Evolutionary conservation across 257 asterid species (phyloP), one percentile per base, ranked within the genome.

Genomic region (Striga asiatica): DNA sequence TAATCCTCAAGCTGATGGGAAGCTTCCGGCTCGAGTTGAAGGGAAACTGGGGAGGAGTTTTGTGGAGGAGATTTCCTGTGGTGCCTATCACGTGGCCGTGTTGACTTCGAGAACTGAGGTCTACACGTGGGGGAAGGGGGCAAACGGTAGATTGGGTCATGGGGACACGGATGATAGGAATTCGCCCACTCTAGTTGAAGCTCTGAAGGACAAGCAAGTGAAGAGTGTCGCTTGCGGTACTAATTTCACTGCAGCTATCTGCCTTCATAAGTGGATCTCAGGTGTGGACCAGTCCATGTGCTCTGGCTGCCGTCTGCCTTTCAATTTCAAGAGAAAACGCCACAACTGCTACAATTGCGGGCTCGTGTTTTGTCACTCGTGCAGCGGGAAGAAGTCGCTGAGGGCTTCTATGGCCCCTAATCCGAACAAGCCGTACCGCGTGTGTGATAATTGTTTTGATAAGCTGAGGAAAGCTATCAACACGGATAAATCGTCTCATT

Each of bases 401-500:
- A 17, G n/a, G 25, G 72, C 72, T 13, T 59, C 66, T 59, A 65
- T 66, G 37, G 66, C 72, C 29, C 66, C 50, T 1, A 52, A 52
- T 2, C 56, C 61, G 51, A 43, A 18, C 41, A 59, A 51, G 48
- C 53, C 62, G 20, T 60, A 42, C 56, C 62, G 66, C 2, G 72
- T 66, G 18, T 66, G 72, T 42, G 54, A 66, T 19, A 59, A 17
- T 3, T 66, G 72, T 54, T 66, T 57, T 8, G 18, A 18, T 31
- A 47, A 53, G 20, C 42, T 66, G 25, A 65, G 45, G 55, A 50
- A 86, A 79, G 76, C 93, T 53, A 73, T 67, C 50, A 92, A 86
- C 66, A 75, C 67, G 53, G 98, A 86, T 62, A 62, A 66, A 35
- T 76, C 94, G 46, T 74, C 85, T 61, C 95, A 83, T 37, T 78